Conservation (phyloP, 2,329 filamentous ascomycete genomes). For the Neocucurbitaria cava region DNA sequence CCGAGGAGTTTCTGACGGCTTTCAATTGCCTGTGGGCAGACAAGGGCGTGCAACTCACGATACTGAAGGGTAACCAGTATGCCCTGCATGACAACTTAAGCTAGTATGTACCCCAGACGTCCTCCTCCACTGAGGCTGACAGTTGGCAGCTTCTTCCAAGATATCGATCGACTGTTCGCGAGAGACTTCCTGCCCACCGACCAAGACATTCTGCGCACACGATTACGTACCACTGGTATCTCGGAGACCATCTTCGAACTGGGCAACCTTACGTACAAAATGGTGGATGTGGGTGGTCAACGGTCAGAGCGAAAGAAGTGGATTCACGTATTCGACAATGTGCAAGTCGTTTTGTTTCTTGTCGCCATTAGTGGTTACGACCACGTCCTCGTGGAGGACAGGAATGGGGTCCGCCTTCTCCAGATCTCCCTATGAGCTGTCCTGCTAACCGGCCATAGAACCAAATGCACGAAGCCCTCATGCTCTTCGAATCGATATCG, state of each 20-base stretch:
- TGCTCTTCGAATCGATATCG: slow-evolving; percentile 61
- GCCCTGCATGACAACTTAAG: slow-evolving; percentile 93
- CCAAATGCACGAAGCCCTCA: slow-evolving; percentile 63
- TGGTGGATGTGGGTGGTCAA: slow-evolving; percentile 95
- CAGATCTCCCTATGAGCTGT: too few species aligned
- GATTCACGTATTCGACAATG: slow-evolving; percentile 96
- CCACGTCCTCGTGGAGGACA: slow-evolving; percentile 94
- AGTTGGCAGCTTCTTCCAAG: slow-evolving; percentile 74
- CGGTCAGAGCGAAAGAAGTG: slow-evolving; percentile 95
- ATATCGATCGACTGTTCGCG: slow-evolving; percentile 67
- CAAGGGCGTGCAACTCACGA: slow-evolving; percentile 82
- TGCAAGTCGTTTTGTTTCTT: slow-evolving; percentile 89
- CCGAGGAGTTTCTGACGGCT: slow-evolving; percentile 77
- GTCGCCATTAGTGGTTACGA: slow-evolving; percentile 97
- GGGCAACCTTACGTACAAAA: slow-evolving; percentile 90
- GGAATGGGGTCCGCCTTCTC: slow-evolving; percentile 77
- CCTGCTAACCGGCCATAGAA: slow-evolving; percentile 47
- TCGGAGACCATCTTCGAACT: slow-evolving; percentile 94
- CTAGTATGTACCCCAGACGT: slow-evolving; percentile 70
- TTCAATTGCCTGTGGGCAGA: slow-evolving; percentile 88
- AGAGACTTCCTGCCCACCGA: slow-evolving; percentile 86
- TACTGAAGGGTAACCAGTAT: slow-evolving; percentile 93
- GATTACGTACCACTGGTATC: slow-evolving; percentile 91
- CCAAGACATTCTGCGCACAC: slow-evolving; percentile 90
- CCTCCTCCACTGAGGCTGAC: slow-evolving; percentile 20